A percentile compares a stretch with the other conserved stretches of the same genome.
These are phyloP conservation scores for Xeromyces bisporus DNA, from an alignment of 495 filamentous ascomycete genomes.

Conservation along the genomic window DNA sequence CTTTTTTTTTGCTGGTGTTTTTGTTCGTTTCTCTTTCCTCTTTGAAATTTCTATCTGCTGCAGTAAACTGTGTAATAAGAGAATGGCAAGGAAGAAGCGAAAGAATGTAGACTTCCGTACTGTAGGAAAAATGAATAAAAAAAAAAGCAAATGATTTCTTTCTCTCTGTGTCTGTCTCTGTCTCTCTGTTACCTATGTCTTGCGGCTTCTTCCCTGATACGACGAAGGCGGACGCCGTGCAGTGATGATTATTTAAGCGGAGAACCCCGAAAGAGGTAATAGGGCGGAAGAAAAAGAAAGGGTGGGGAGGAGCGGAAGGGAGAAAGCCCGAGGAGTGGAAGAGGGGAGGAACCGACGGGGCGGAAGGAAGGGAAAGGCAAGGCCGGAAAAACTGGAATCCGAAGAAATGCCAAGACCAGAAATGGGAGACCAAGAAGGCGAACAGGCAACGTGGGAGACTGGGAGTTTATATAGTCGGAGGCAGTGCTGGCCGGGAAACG, in stretches of 20 bases:
- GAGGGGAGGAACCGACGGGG: slow-evolving; percentile 13
- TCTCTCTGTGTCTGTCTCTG: slow-evolving; percentile 5
- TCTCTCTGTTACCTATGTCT: too few species aligned
- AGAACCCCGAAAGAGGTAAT: slow-evolving; percentile 4
- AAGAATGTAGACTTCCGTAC: slow-evolving; percentile 1
- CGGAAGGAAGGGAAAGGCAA: slow-evolving; percentile 11
- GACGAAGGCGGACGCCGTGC: slow-evolving; percentile 1
- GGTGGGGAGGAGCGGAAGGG: slow-evolving; percentile 10
- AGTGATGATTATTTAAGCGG: too few species aligned
- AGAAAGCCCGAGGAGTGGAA: slow-evolving; percentile 9
- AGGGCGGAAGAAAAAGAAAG: slow-evolving; percentile 9
- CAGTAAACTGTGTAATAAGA: not conserved
- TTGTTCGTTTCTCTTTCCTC: too few species aligned
- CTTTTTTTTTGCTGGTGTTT: slow-evolving; percentile 7
- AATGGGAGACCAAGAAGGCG: slow-evolving; percentile 16
- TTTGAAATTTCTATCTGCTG: slow-evolving; percentile 5
- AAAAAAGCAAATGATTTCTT: slow-evolving; percentile 3
- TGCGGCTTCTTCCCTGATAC: slow-evolving; percentile 8
- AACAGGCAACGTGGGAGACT: slow-evolving; percentile 24
- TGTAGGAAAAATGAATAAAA: slow-evolving; percentile 4
- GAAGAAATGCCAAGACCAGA: slow-evolving; percentile 33
- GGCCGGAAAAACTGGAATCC: slow-evolving; percentile 14
- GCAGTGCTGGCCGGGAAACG: slow-evolving; percentile 10
- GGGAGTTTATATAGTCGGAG: slow-evolving; percentile 33
- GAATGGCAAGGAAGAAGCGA: not conserved